Evolutionary conservation across 768 basidiomycete species (phyloP).

Genomic region (Kwoniella pini): DNA sequence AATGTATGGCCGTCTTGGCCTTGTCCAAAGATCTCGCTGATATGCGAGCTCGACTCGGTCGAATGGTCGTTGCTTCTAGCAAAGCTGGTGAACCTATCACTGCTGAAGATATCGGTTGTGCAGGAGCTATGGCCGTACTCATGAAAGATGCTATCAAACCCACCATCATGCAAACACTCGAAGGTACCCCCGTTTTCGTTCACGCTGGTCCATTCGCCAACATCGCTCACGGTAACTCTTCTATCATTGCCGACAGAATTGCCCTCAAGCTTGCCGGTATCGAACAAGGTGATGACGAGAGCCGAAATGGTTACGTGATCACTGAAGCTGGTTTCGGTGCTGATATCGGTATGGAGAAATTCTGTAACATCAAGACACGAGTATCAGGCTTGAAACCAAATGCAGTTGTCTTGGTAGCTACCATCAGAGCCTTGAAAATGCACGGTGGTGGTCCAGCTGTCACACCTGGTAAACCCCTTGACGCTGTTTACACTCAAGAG

Average conservation of each 20-base stretch:
- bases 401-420: conserved; percentile 93
- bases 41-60: conserved; percentile 78
- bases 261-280: conserved; percentile 95
- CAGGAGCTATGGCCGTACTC: conserved; percentile 91
- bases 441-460: conserved; percentile 98
- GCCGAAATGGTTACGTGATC: conserved; percentile 87
- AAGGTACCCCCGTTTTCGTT: conserved; percentile 98
- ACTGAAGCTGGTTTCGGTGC: conserved; percentile 99
- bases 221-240: conserved; percentile 96
- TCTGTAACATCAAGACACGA: conserved; percentile 99
- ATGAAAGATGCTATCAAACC: conserved; percentile 99
- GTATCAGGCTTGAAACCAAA: conserved; percentile 89
- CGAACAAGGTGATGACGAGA: conserved; percentile 80
- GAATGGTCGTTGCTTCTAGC: conserved; percentile 95
- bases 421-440: conserved; percentile 98
- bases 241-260: conserved; percentile 94
- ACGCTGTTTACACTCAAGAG: conserved; percentile 91
- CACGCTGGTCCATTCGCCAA: conserved; percentile 99
- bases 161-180: conserved; percentile 96
- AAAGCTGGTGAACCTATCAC: conserved; percentile 89
- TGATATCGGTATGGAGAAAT: conserved; percentile 82
- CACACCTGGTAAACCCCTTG: conserved; percentile 88
- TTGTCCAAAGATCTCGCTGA: conserved; percentile 82
- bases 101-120: conserved; percentile 92
- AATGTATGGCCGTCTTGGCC: conserved; percentile 97